Base-by-base conservation (phyloP, 2,329 filamentous ascomycete genomes). In the Graphiopsis chlorocephala region DNA sequence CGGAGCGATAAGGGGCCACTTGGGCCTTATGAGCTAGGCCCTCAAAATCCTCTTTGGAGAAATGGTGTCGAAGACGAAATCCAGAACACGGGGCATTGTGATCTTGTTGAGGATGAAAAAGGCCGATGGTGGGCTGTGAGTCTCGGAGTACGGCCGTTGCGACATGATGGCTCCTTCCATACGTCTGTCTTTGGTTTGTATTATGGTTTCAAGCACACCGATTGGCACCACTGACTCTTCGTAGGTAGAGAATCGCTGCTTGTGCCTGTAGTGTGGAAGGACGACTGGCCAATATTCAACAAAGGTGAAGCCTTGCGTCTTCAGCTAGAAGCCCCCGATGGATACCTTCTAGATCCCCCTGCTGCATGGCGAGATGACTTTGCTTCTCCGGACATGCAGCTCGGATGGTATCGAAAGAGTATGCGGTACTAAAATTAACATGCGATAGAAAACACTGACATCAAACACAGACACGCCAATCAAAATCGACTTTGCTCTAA, bases 11-110 rank as follows among this genome's bases (percentile, higher is more conserved):
- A 6, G 72, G 78, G 61, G 69, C 82, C 72, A 72, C 86, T 85
- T 78, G 88, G 50, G 88, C 87, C 87, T 0, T 90, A 88, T 74
- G 84, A 88, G 69, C 73, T 81, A 1, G 85, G 87, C 42, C 86
- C 86, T 0, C 35, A 59, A 29, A 85, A 86, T 64, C 80, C 86
- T 53, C 80, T 90, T 50, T 76, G 88, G 56, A 84, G 77, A 3
- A 84, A 83, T 62, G 80, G 80, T 0, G 73, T 77, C 0, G 73
- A 79, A 3, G 81, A 83, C 57, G 80, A 81, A 61, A 78, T 86
- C 12, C 79, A 84, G 68, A 78, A 82, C 60, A 83, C 81, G 0
- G 82, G 82, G 0, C 82, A 84, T 71, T 78, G 78, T 3, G 82
- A 84, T 67, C 68, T 84, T 2, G 79, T 84, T 10, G 78, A 82